These are phyloP conservation scores for Wickerhamiella pararugosa DNA, from an alignment of 1,139 yeast species.

Conservation along the genomic window DNA sequence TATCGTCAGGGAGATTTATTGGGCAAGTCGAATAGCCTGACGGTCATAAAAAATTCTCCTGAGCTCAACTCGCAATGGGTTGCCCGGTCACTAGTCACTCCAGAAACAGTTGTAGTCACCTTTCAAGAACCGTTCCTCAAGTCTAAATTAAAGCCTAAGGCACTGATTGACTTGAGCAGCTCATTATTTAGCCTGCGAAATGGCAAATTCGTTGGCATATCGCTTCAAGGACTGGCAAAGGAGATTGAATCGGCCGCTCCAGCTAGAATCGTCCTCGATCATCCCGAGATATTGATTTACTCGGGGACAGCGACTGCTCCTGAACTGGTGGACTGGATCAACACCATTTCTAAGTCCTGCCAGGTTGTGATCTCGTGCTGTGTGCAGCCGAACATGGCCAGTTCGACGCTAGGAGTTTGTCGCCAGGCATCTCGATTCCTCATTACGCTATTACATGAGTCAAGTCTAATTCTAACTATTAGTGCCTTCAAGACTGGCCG, in stretches of 20 bases:
- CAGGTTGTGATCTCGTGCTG: constrained; percentile 11
- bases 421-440: constrained; percentile 9
- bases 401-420: constrained; percentile 9
- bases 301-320: constrained; percentile 8
- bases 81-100: background rate
- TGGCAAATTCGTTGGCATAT: background rate
- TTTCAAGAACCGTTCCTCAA: background rate
- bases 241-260: background rate
- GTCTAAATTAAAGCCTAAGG: background rate
- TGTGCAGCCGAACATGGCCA: constrained; percentile 9
- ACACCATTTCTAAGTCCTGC: background rate
- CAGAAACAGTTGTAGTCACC: background rate
- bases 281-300: constrained; percentile 8
- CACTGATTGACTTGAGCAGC: constrained; percentile 1
- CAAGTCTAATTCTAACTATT: constrained; percentile 10
- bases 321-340: constrained; percentile 6
- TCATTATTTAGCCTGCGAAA: constrained; percentile 1
- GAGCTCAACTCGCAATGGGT: constrained; percentile 6
- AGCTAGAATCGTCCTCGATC: constrained; percentile 6
- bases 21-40: background rate
- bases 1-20: background rate
- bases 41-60: constrained; percentile 6
- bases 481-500: constrained; percentile 15
- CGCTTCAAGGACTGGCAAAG: background rate
- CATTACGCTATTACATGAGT: constrained; percentile 11